Conservation (phyloP, 495 filamentous ascomycete genomes). For the Tuber aestivum region DNA sequence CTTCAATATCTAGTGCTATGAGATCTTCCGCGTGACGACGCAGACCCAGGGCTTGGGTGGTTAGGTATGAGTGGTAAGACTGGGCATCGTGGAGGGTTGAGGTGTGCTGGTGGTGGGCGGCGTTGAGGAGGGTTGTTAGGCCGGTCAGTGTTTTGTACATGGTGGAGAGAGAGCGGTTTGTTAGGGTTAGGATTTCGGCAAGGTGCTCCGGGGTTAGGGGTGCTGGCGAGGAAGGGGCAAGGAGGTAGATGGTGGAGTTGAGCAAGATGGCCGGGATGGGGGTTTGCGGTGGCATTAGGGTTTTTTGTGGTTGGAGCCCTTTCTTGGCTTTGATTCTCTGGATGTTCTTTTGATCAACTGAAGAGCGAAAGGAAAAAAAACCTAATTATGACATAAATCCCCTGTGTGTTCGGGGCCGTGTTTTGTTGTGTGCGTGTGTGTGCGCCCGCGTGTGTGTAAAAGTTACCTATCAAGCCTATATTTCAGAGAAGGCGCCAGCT, state of each 20-base stretch:
- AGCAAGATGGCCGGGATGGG: background rate
- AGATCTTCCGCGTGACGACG: background rate
- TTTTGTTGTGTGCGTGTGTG: background rate
- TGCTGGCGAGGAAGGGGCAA: background rate
- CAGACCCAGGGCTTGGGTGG: background rate
- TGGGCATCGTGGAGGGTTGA: background rate
- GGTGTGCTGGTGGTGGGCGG: background rate
- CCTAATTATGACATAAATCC: background rate
- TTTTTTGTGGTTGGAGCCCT: background rate
- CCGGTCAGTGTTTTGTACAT: background rate
- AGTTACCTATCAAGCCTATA: background rate
- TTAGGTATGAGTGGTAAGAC: conserved; percentile 1
- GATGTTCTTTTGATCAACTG: background rate
- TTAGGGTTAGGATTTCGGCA: background rate
- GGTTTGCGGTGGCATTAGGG: background rate
- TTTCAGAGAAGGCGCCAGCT: background rate
- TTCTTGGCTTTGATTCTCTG: background rate
- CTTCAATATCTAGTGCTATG: background rate
- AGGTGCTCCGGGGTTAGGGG: background rate
- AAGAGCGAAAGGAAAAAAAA: background rate
- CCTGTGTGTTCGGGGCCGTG: background rate
- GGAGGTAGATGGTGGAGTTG: background rate
- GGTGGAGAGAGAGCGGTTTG: background rate
- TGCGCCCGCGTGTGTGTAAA: background rate
- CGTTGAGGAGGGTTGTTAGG: background rate